phyloP scores from a whole-genome alignment of 345 rosid species.

The Syzygium aromaticum region DNA sequence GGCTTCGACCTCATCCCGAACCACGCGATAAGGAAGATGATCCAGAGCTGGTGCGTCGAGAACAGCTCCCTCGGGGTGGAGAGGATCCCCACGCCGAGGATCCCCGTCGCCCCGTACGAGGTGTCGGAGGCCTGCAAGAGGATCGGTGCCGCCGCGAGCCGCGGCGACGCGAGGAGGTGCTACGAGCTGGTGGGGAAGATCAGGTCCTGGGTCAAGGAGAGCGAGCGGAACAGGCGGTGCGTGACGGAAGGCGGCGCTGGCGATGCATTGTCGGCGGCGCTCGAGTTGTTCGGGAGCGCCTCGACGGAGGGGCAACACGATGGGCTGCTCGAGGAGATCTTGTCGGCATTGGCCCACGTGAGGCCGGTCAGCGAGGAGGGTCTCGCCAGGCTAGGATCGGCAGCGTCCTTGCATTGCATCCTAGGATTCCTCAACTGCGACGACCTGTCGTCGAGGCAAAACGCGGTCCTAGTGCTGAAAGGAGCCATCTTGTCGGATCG shows the following conservation, averaged over 20 bases:
- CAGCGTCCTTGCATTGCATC: slow-evolving; percentile 7
- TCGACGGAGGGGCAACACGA: slow-evolving; percentile 5
- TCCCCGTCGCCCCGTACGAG: slow-evolving; percentile 17
- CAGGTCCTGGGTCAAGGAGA: slow-evolving; percentile 22
- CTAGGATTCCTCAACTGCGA: slow-evolving; percentile 15
- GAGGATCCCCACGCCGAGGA: slow-evolving; percentile 29
- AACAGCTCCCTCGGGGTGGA: slow-evolving; percentile 18
- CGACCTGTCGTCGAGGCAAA: slow-evolving; percentile 16
- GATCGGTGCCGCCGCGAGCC: slow-evolving; percentile 1
- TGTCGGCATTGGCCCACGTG: slow-evolving; percentile 15
- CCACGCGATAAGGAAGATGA: slow-evolving; percentile 22
- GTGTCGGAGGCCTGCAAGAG: slow-evolving; percentile 13
- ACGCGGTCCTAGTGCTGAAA: slow-evolving; percentile 13
- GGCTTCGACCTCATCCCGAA: slow-evolving; percentile 15
- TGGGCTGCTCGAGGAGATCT: slow-evolving; percentile 17
- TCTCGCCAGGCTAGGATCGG: slow-evolving; percentile 12
- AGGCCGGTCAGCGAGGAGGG: slow-evolving; percentile 13
- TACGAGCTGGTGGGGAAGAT: slow-evolving; percentile 11
- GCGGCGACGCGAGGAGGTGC: slow-evolving; percentile 17
- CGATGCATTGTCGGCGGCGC: slow-evolving; percentile 6
- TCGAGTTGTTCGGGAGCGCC: slow-evolving; percentile 12
- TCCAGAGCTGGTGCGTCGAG: slow-evolving; percentile 29
- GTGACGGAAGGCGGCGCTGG: slow-evolving; percentile 9
- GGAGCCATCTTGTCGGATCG: slow-evolving; percentile 9
- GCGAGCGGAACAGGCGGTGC: slow-evolving; percentile 22